These are phyloP conservation scores for Amanita jacksonii DNA, from an alignment of 768 basidiomycete genomes.

Conservation along the genomic window DNA sequence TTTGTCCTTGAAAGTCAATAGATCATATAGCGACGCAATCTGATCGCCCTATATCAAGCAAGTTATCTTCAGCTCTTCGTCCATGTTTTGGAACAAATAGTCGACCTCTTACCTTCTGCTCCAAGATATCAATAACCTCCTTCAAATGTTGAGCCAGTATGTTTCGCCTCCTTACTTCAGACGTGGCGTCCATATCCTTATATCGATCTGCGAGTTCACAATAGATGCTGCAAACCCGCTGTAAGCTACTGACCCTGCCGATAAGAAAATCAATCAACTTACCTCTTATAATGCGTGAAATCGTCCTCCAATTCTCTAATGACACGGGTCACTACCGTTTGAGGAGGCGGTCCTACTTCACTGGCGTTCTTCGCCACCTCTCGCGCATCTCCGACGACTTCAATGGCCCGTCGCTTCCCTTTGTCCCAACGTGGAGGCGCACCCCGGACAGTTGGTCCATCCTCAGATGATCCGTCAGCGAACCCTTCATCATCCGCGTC, in stretches of 20 bases:
- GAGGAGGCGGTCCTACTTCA: slow-evolving; percentile 54
- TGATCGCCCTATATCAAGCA: slow-evolving; percentile 80
- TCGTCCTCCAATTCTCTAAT: slow-evolving; percentile 89
- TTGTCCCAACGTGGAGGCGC: slow-evolving; percentile 12
- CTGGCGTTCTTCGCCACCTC: slow-evolving; percentile 18
- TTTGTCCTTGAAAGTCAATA: slow-evolving; percentile 70
- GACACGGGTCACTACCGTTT: slow-evolving; percentile 78
- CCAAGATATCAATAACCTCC: slow-evolving; percentile 87
- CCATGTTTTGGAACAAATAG: not conserved
- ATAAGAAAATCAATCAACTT: slow-evolving; percentile 17
- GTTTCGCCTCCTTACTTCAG: slow-evolving; percentile 72
- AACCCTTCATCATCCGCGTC: slow-evolving; percentile 38
- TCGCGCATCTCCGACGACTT: slow-evolving; percentile 19
- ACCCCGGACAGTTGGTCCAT: slow-evolving; percentile 24
- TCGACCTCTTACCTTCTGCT: slow-evolving; percentile 63
- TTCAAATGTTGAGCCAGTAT: slow-evolving; percentile 82
- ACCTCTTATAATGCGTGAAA: slow-evolving; percentile 93
- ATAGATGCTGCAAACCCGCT: slow-evolving; percentile 58
- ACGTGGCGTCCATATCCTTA: slow-evolving; percentile 77
- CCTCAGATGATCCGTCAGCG: slow-evolving; percentile 24
- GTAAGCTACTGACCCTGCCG: slow-evolving; percentile 7
- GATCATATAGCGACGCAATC: slow-evolving; percentile 84
- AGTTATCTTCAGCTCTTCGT: slow-evolving; percentile 5
- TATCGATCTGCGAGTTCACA: slow-evolving; percentile 89
- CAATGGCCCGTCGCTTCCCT: slow-evolving; percentile 24